Percentiles rank a stretch among this genome's conserved stretches.
Evolutionary conservation across 2,329 filamentous ascomycete species (phyloP).

Genomic region (Trichoderma hamatum): DNA sequence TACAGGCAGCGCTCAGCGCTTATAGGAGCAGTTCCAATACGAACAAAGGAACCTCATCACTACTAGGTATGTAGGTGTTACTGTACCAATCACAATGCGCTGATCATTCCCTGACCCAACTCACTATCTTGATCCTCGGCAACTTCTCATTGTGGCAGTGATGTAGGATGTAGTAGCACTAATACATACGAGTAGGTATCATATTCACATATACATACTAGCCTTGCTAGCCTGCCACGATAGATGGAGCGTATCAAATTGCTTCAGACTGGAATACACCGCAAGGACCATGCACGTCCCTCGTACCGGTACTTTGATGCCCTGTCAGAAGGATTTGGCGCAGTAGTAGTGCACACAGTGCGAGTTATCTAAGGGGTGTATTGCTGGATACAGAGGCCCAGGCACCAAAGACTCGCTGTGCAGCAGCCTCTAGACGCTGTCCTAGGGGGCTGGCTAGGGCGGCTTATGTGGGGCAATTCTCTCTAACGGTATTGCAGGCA

Average conservation of each 20-base stretch:
- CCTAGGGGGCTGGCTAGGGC: constrained; percentile 14
- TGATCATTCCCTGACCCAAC: constrained; percentile 2
- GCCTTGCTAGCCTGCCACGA: not conserved
- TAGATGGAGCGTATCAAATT: not conserved
- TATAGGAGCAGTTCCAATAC: not conserved
- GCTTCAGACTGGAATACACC: not conserved
- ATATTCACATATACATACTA: not conserved
- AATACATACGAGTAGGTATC: not conserved
- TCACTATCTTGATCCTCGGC: not conserved
- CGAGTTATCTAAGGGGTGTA: not conserved
- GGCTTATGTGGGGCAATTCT: constrained; percentile 9
- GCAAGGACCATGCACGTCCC: not conserved
- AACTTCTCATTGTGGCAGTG: not conserved
- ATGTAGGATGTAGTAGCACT: not conserved
- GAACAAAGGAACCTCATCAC: constrained; percentile 2
- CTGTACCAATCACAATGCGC: not conserved
- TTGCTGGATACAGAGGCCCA: not conserved
- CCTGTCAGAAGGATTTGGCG: not conserved
- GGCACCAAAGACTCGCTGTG: not conserved
- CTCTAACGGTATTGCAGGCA: constrained; percentile 23
- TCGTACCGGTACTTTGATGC: not conserved
- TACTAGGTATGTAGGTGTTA: too few relatives aligned
- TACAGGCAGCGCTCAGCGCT: not conserved
- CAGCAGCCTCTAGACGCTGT: not conserved
- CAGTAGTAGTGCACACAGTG: not conserved